Percentiles rank a stretch among this genome's conserved stretches.
These are phyloP conservation scores for Cryptosporidium xiaoi DNA, from an alignment of 169 alveolate genomes.

Conservation along the genomic window DNA sequence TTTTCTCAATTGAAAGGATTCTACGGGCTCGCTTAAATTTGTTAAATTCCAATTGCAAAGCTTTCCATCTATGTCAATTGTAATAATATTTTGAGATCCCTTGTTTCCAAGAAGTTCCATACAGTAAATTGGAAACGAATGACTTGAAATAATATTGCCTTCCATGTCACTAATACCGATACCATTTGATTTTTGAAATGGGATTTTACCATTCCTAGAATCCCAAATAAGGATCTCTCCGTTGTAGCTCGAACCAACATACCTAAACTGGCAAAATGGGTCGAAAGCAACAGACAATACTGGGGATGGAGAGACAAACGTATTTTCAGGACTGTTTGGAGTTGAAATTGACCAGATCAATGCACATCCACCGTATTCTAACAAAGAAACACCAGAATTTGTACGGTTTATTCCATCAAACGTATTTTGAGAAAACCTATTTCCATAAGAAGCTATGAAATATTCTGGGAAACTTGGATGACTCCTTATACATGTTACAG, in stretches of 20 bases:
- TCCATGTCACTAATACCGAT: slow-evolving; percentile 35
- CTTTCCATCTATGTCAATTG: slow-evolving; percentile 69
- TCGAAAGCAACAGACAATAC: slow-evolving; percentile 36
- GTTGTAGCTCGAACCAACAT: slow-evolving; percentile 59
- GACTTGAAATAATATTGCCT: slow-evolving; percentile 24
- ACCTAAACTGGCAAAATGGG: slow-evolving; percentile 42
- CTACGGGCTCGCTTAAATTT: slow-evolving; percentile 54
- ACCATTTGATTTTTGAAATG: slow-evolving; percentile 49
- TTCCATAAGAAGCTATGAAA: slow-evolving; percentile 59
- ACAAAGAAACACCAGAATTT: neutral
- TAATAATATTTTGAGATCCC: slow-evolving; percentile 58
- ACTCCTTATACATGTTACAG: slow-evolving; percentile 51
- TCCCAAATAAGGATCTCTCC: slow-evolving; percentile 73
- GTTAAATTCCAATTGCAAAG: slow-evolving; percentile 71
- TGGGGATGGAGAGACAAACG: slow-evolving; percentile 43
- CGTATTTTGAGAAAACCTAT: slow-evolving; percentile 31
- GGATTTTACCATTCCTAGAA: slow-evolving; percentile 59
- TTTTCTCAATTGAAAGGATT: slow-evolving; percentile 57
- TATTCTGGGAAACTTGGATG: slow-evolving; percentile 69
- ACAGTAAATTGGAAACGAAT: slow-evolving; percentile 66
- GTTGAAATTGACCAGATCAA: slow-evolving; percentile 69
- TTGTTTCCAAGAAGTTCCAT: slow-evolving; percentile 69
- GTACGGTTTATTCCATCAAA: slow-evolving; percentile 49
- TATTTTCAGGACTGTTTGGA: slow-evolving; percentile 61
- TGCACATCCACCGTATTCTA: slow-evolving; percentile 64